Conservation (phyloP, 2,329 filamentous ascomycete species). For the Diaporthe sp. region DNA sequence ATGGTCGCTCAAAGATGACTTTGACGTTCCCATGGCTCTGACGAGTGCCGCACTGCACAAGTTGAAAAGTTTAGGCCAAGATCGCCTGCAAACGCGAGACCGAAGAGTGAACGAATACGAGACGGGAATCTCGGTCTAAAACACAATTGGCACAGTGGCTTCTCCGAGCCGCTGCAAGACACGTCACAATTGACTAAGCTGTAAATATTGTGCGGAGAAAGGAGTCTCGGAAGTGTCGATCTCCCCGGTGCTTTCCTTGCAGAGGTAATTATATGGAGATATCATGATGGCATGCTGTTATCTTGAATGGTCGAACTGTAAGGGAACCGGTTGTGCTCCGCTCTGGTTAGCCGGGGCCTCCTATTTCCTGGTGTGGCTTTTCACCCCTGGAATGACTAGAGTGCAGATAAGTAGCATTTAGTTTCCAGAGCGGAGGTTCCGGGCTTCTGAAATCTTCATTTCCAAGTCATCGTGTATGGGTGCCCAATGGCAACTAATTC, state of each 20-base stretch:
- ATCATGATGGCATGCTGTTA: not conserved
- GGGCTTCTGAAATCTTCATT: too few relatives aligned
- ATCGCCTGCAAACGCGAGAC: not conserved
- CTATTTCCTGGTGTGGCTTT: not conserved
- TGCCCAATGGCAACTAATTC: not conserved
- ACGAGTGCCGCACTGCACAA: not conserved
- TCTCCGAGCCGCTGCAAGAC: not conserved
- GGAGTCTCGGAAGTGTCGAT: not conserved
- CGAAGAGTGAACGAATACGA: not conserved
- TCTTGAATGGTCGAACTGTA: not conserved
- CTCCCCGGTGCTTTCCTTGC: not conserved
- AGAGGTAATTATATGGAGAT: not conserved
- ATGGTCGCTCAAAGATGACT: not conserved
- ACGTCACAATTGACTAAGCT: not conserved
- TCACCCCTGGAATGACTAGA: not conserved
- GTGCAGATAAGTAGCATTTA: not conserved
- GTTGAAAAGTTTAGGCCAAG: too few relatives aligned
- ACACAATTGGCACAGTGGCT: not conserved
- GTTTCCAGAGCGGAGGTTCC: too few relatives aligned
- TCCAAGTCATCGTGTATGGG: not conserved
- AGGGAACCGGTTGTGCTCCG: not conserved
- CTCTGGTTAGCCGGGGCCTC: not conserved
- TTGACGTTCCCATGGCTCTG: too few relatives aligned
- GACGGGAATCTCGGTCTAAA: not conserved
- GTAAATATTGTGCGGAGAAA: not conserved